phyloP scores from a whole-genome alignment of 78 protist species.

The Isochrysis galbana region DNA sequence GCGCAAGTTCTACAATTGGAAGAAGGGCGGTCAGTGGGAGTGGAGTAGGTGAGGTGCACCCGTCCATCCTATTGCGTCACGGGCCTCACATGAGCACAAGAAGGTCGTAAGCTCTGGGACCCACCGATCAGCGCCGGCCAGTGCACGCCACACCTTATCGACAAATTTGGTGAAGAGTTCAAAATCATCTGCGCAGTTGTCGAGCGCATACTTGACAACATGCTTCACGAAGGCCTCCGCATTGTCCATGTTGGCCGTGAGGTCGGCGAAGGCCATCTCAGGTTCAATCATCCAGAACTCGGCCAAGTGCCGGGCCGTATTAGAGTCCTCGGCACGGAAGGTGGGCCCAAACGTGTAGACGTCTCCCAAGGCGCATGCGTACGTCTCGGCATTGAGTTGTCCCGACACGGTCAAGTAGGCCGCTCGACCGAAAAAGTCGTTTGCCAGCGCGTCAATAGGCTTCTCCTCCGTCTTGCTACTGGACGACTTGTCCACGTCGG shows the following conservation, averaged over 20 bases:
- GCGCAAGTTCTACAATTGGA: too few relatives aligned
- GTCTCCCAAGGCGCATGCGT: slow-evolving; percentile 55
- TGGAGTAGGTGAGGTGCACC: background rate
- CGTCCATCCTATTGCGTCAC: too few relatives aligned
- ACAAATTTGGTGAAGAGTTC: background rate
- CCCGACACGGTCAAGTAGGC: slow-evolving; percentile 83
- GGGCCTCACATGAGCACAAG: too few relatives aligned
- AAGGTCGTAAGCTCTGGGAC: too few relatives aligned
- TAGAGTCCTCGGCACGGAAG: slow-evolving; percentile 44
- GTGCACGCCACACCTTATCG: too few relatives aligned
- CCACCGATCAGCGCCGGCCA: background rate
- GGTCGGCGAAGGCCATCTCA: slow-evolving; percentile 79
- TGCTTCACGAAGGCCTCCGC: slow-evolving; percentile 56
- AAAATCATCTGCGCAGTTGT: slow-evolving; percentile 19
- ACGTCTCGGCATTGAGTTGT: slow-evolving; percentile 61
- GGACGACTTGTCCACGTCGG: too few relatives aligned
- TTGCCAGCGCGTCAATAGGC: background rate
- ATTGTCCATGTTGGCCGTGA: slow-evolving; percentile 63
- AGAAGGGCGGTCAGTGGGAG: background rate
- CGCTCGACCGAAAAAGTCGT: slow-evolving; percentile 33
- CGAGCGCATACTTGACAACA: background rate
- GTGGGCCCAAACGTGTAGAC: slow-evolving; percentile 92
- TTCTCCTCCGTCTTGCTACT: background rate
- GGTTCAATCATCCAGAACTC: slow-evolving; percentile 94
- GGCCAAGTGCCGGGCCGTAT: slow-evolving; percentile 78